phyloP scores from a whole-genome alignment of 2,329 filamentous ascomycete genomes.

The Fusarium luffae region DNA sequence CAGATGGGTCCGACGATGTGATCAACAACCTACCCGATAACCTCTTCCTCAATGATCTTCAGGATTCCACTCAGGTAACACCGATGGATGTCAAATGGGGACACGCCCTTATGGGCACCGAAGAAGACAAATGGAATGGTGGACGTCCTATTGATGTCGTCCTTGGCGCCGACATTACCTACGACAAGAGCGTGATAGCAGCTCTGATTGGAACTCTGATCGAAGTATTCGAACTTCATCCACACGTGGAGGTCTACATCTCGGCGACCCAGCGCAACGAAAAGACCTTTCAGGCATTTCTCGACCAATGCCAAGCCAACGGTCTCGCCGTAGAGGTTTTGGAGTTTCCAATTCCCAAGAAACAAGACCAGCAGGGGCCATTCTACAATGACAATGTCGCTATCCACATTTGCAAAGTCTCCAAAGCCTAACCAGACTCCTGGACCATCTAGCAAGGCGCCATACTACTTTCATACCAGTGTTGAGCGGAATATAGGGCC shows the following conservation, averaged over 20 bases:
- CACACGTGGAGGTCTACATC: conserved; percentile 69
- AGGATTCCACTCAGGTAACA: conserved; percentile 57
- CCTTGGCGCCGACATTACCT: conserved; percentile 82
- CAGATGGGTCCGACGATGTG: conserved; percentile 80
- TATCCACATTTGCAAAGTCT: conserved; percentile 63
- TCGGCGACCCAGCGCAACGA: conserved; percentile 77
- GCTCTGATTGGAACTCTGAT: conserved; percentile 72
- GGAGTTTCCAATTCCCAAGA: conserved; percentile 54
- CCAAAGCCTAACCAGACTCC: conserved; percentile 29
- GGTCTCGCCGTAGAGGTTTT: conserved; percentile 57
- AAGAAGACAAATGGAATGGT: conserved; percentile 64
- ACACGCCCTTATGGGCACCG: conserved; percentile 65
- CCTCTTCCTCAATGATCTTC: conserved; percentile 73
- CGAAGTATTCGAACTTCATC: conserved; percentile 69
- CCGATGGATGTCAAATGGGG: conserved; percentile 74
- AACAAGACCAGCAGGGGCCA: conserved; percentile 65
- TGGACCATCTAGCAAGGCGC: conserved; percentile 6
- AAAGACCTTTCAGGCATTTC: conserved; percentile 74
- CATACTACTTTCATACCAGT: conserved; percentile 15
- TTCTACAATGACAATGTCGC: conserved; percentile 71
- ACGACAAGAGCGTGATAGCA: conserved; percentile 73
- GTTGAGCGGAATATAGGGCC: background rate
- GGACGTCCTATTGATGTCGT: conserved; percentile 68
- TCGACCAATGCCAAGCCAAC: conserved; percentile 65
- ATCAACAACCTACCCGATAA: conserved; percentile 75